phyloP scores from a whole-genome alignment of 768 basidiomycete species.

The Lentinus brumalis region DNA sequence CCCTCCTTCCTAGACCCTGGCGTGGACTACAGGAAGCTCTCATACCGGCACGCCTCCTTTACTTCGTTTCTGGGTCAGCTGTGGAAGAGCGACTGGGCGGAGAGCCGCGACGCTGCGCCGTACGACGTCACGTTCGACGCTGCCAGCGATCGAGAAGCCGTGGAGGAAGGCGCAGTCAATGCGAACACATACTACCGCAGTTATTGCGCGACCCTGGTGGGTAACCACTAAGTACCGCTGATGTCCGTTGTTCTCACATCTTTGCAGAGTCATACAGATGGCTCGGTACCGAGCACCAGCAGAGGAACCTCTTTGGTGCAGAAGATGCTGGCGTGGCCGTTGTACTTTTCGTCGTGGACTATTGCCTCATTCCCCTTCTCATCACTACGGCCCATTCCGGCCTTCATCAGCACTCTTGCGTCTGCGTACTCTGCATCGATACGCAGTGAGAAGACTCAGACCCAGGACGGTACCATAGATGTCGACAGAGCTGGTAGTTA shows the following conservation, averaged over 20 bases:
- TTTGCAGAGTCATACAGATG: neutral
- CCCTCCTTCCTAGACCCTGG: slow-evolving; percentile 43
- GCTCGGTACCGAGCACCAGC: neutral
- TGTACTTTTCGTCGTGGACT: slow-evolving; percentile 33
- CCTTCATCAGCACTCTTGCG: slow-evolving; percentile 27
- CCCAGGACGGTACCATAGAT: slow-evolving; percentile 6
- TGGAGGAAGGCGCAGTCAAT: slow-evolving; percentile 39
- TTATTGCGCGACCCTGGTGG: slow-evolving; percentile 42
- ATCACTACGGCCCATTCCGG: slow-evolving; percentile 37
- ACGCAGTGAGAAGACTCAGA: neutral
- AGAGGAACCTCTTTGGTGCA: neutral
- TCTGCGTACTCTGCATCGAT: neutral
- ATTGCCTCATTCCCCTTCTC: slow-evolving; percentile 44
- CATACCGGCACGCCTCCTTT: slow-evolving; percentile 41
- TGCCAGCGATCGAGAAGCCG: slow-evolving; percentile 42
- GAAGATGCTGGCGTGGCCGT: slow-evolving; percentile 12
- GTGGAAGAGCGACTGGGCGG: slow-evolving; percentile 52
- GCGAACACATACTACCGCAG: slow-evolving; percentile 46
- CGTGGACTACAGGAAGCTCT: slow-evolving; percentile 43
- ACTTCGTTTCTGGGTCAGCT: slow-evolving; percentile 38
- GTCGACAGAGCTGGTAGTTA: neutral
- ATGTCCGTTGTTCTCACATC: neutral
- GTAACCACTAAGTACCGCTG: neutral
- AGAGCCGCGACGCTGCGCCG: slow-evolving; percentile 46
- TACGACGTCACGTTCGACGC: slow-evolving; percentile 51